Evolutionary conservation across 2,329 filamentous ascomycete genomes (phyloP), one percentile per base, ranked within the genome.

Genomic region (Trichoderma aggressivum): DNA sequence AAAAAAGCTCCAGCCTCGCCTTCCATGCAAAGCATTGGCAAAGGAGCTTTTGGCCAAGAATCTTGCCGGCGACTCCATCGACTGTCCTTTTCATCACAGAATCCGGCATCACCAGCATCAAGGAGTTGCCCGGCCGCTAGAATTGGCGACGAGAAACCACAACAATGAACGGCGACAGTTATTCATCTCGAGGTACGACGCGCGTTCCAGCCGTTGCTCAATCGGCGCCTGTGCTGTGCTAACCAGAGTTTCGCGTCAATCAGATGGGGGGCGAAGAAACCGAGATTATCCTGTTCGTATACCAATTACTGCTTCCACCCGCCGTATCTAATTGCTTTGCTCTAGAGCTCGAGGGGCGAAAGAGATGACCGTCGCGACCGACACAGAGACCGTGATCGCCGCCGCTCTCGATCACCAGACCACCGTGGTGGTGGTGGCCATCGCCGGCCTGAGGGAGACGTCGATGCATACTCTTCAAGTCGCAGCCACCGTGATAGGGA

Each of bases 401-500:
- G 94, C 82, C 92, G 95, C 74, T 97, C 94, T 73, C 90, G 95
- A 79, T 98, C 95, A 21, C 94, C 94, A 71, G 90, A 92, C 77
- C 90, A 93, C 78, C 87, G 83, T 72, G 77, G 88, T n/a, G 39
- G 39, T 72, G 77, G 88, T n/a, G 39, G 39, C 77, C 85, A 89
- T 75, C 88, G 91, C 71, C 90, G 93, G 76, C 92, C 92, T 76
- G 92, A 96, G 65, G 89, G 88, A 80, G 87, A 89, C 71, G 93
- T 95, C 81, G 94, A 98, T 82, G 90, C 92, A 70, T 98, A 98
- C 83, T 97, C 94, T 24, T 94, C 93, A 7, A 97, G 94, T 82
- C 92, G 95, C 76, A 94, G 91, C 83, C 97, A 97, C 81, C 90
- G 95, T 79, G 95, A 97, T 80, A 88, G 95, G 73, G 95, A 98